phyloP scores from a whole-genome alignment of 176 grass and related monocot genomes.

The Leersia perrieri region DNA sequence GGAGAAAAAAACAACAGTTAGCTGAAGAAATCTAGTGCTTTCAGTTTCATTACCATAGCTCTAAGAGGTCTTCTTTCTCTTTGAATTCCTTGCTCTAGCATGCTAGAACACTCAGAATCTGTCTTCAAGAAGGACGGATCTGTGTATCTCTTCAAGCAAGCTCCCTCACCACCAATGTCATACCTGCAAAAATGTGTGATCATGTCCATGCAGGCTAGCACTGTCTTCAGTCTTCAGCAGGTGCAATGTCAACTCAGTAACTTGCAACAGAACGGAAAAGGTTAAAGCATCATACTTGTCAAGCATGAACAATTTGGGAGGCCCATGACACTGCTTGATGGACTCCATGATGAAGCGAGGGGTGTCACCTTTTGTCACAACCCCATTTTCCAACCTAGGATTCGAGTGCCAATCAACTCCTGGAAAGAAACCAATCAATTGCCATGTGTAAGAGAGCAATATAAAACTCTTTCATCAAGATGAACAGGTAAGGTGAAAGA shows the following conservation, averaged over 20 bases:
- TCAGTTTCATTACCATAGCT: constrained; percentile 56
- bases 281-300: constrained; percentile 65
- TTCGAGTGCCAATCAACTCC: constrained; percentile 69
- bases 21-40: neutral
- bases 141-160: constrained; percentile 89
- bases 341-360: constrained; percentile 79
- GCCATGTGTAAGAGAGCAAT: neutral
- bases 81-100: constrained; percentile 37
- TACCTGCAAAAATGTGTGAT: constrained; percentile 49
- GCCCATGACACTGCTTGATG: constrained; percentile 71
- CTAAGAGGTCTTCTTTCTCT: constrained; percentile 54
- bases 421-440: constrained; percentile 31
- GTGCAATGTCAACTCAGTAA: constrained; percentile 9
- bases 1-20: neutral
- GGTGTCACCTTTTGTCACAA: constrained; percentile 61
- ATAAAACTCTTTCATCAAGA: neutral
- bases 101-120: constrained; percentile 42
- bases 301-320: constrained; percentile 86
- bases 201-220: constrained; percentile 21
- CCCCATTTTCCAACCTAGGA: constrained; percentile 46
- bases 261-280: neutral
- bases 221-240: neutral
- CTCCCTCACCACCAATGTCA: constrained; percentile 70
- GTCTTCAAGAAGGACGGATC: constrained; percentile 69
- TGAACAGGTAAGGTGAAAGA: neutral